Evolutionary conservation across 306 rosid genomes (phyloP), one percentile per base, ranked within the genome.

Genomic region (Glycine latifolia): DNA sequence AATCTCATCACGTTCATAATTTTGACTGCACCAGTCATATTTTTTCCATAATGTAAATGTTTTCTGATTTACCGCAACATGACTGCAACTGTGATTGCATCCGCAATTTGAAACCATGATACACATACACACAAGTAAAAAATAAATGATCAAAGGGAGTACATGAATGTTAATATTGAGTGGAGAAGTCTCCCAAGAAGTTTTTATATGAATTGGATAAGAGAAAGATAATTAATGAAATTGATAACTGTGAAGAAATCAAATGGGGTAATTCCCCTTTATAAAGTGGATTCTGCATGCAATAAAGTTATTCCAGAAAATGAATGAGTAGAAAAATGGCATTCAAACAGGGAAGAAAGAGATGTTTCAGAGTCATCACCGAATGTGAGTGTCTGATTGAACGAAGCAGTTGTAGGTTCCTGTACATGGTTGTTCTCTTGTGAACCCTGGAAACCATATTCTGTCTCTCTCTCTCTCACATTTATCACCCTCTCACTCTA

Each of bases 371-470:
- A 85, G 73, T 60, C 71, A 26, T 85, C 76, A 91, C 95, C 85
- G 83, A 77, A 44, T 67, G 82, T 2, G 90, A 89, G 81, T 76
- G 53, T 33, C 87, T 87, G 86, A 87, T 76, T 74, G 92, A 87
- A 66, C 86, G 89, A 86, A 89, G 95, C 37, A 87, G 67, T 65
- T 87, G 91, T 67, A 91, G 79, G 77, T 87, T 89, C 81, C 85
- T 85, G 74, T 83, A 61, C 76, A 83, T n/a, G 60, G 80, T 56
- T 47, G 77, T 80, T 84, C 82, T 82, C 89, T 87, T 89, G 81
- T 89, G 86, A 83, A 66, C 78, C 66, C 79, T 89, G 68, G 91
- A 87, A 72, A 91, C 92, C 95, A 91, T 91, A 48, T 13, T 76
- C 67, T 67, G 44, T 71, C 31, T 26, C 31, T 26, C 31, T 26